phyloP scores from a whole-genome alignment of 2,329 filamentous ascomycete species.

The Cordyceps sp. region DNA sequence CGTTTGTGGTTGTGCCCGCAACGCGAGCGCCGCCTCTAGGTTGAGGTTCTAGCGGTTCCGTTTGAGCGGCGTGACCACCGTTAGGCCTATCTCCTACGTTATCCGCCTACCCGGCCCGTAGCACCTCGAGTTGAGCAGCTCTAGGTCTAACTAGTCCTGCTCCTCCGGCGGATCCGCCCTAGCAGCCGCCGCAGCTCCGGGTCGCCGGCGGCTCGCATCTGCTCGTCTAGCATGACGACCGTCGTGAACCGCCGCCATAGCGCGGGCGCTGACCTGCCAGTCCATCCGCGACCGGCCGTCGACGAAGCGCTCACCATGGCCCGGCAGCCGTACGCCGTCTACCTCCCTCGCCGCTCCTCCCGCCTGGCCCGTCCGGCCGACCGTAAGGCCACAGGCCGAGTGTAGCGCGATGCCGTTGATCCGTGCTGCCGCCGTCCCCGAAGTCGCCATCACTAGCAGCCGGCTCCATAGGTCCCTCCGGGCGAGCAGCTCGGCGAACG shows the following conservation, averaged over 20 bases:
- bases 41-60: constrained; percentile 4
- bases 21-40: constrained; percentile 3
- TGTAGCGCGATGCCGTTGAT: constrained; percentile 2
- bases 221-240: constrained; percentile 1
- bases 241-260: background rate
- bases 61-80: constrained; percentile 3
- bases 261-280: background rate
- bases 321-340: background rate
- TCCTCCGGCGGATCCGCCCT: constrained; percentile 1
- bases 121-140: constrained; percentile 1
- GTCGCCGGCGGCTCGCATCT: constrained; percentile 1
- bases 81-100: constrained; percentile 3
- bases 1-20: constrained; percentile 1
- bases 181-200: constrained; percentile 1
- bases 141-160: constrained; percentile 1
- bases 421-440: constrained; percentile 1
- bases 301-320: background rate
- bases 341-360: background rate
- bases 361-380: too few relatives aligned
- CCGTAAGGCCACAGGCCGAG: too few relatives aligned
- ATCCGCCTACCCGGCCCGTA: constrained; percentile 1
- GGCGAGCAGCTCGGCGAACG: constrained; percentile 1
- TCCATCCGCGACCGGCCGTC: constrained; percentile 1
- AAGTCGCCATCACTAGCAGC: constrained; percentile 2
- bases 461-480: background rate